Evolutionary conservation across 768 basidiomycete species (phyloP), one percentile per base, ranked within the genome.

Genomic region (Kwoniella pini): DNA sequence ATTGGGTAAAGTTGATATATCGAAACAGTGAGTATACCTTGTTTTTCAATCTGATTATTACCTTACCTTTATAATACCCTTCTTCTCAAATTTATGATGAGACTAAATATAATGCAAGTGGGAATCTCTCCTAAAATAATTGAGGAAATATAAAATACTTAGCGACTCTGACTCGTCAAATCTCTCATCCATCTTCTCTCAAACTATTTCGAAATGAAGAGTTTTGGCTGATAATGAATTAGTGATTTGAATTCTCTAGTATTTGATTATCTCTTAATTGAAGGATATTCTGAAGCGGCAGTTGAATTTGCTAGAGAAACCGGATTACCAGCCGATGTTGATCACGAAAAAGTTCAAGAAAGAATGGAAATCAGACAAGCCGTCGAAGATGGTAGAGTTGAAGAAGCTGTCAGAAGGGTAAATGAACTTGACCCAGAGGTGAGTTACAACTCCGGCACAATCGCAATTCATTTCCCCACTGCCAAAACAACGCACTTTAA

Each of bases 351-450:
- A 68, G 96, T 97, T 66, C 89, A 94, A 79, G 91, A 88, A 67
- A 82, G 96, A 30, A 93, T 95, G 89, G 86, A 87, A 64, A 97
- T 99, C 52, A 86, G 93, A 15, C 89, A 95, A 73, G 93, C 94
- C 1, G 81, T 98, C 31, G 91, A 97, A 74, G 85, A 90, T 33
- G 96, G 96, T 4, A 88, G 97, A 71, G 89, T 98, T 15, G 90
- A 94, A 75, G 90, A 91, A 64, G 96, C 96, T 22, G 95, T 98
- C 60, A 87, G 88, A n/a, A 83, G 88, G 40, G 90, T 96, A 38
- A 97, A 98, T 70, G 95, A 98, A 78, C 79, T 98, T 68, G 91
- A 98, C 77, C 90, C 92, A 27, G 94, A 97, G 87, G 96, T 98
- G 80, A 81, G 90, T 79, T 30, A 70, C 63, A 12, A 24, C 12